Evolutionary conservation across 2,329 filamentous ascomycete genomes (phyloP).

Genomic region (Clonostachys chloroleuca): DNA sequence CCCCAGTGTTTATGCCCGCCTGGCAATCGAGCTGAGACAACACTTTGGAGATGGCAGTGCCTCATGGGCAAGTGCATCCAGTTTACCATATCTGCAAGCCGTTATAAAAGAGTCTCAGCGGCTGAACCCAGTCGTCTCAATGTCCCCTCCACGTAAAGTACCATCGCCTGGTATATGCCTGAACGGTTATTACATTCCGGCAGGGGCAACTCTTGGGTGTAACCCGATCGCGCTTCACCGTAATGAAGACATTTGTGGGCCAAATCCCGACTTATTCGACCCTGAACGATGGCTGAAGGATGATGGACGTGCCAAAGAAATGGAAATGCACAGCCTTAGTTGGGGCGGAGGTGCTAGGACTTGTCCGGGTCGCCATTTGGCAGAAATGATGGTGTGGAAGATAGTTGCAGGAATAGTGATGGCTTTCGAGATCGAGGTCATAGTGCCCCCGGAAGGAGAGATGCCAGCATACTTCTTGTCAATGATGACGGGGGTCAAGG

Average conservation of each 20-base stretch:
- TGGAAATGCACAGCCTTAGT: slow-evolving; percentile 43
- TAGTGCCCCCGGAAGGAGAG: slow-evolving; percentile 24
- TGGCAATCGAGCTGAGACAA: slow-evolving; percentile 22
- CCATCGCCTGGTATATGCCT: slow-evolving; percentile 27
- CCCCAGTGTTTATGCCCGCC: slow-evolving; percentile 17
- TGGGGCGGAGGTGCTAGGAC: slow-evolving; percentile 47
- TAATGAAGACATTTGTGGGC: slow-evolving; percentile 43
- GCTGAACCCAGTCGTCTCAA: slow-evolving; percentile 44
- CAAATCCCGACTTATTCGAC: slow-evolving; percentile 32
- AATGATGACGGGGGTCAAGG: slow-evolving; percentile 43
- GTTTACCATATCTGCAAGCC: slow-evolving; percentile 28
- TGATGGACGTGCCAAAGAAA: slow-evolving; percentile 19
- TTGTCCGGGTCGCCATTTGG: slow-evolving; percentile 45
- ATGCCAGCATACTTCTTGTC: slow-evolving; percentile 45
- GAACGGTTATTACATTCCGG: slow-evolving; percentile 32
- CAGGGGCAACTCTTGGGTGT: slow-evolving; percentile 44
- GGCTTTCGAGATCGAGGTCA: slow-evolving; percentile 37
- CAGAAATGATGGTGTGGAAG: slow-evolving; percentile 44
- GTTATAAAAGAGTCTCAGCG: slow-evolving; percentile 47
- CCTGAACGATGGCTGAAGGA: slow-evolving; percentile 42
- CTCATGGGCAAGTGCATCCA: slow-evolving; percentile 16
- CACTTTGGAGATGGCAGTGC: slow-evolving; percentile 12
- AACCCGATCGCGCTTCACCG: slow-evolving; percentile 45
- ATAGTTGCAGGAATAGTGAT: slow-evolving; percentile 31
- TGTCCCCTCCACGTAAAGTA: slow-evolving; percentile 43